Conservation (phyloP, 202 grass and related monocot species). For the Saccharum hybrid region DNA sequence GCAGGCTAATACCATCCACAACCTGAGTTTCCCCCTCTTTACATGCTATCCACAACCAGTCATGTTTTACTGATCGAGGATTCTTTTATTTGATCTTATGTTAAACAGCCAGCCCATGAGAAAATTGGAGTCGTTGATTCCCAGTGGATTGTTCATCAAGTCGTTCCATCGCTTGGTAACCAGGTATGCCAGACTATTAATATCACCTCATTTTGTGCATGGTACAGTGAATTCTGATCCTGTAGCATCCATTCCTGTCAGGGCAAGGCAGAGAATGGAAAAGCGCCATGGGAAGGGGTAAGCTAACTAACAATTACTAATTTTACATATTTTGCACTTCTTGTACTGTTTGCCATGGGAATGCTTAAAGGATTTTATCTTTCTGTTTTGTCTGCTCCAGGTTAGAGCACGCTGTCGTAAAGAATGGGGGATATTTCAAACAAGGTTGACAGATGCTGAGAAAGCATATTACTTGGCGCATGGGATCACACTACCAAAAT, state of each 20-base stretch:
- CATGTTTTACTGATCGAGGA: conserved; percentile 36
- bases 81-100: conserved; percentile 40
- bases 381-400: conserved; percentile 39
- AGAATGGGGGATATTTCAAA: conserved; percentile 77
- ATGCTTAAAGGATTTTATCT: conserved; percentile 10
- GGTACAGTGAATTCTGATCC: conserved; percentile 22
- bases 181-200: conserved; percentile 53
- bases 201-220: background rate
- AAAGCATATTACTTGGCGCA: conserved; percentile 66
- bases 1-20: background rate
- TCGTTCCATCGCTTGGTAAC: conserved; percentile 82
- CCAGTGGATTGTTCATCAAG: conserved; percentile 92
- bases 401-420: conserved; percentile 75
- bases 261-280: conserved; percentile 73
- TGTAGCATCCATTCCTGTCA: conserved; percentile 42
- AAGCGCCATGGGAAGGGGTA: conserved; percentile 84
- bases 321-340: background rate
- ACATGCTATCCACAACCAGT: background rate
- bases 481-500: conserved; percentile 64
- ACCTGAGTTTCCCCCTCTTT: background rate
- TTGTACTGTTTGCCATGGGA: background rate
- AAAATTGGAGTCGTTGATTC: conserved; percentile 89
- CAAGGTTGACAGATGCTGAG: conserved; percentile 72
- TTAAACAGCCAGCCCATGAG: conserved; percentile 82
- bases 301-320: conserved; percentile 18